Evolutionary conservation across 768 basidiomycete genomes (phyloP), one percentile per base, ranked within the genome.

Genomic region (Pleurotus ostreatus): DNA sequence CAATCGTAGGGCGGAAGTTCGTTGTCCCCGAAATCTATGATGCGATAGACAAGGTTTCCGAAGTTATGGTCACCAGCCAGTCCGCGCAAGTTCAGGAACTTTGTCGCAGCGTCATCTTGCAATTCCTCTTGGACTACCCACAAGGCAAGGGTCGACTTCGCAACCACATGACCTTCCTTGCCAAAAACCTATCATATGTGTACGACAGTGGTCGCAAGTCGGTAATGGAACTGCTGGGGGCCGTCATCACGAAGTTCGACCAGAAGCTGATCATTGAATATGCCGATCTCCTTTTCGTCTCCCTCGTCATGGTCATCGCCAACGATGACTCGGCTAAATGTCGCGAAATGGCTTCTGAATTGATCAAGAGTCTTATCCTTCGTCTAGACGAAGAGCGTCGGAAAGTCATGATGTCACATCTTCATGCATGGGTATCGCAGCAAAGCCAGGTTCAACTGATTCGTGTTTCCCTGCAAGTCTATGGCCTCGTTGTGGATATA

Each of bases 1-100:
- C 94, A 22, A 93, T 98, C 61, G 86, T 98, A 13, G 81, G 88
- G 4, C 85, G 95, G 30, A 92, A 91, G 66, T 90, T 98, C 60
- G 86, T 98, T 30, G 92, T 96, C 0, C 92, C 92, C 0, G 97
- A 98, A 70, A 88, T 99, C 51, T 99, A 99, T 72, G 95, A 98
- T 68, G 72, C 95, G 37, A 98, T 99, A 95, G 92, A 92, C 58
- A 85, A 86, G 57, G 86, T 98, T 18, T 86, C 93, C 2, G 88
- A 93, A 61, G 83, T 96, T 62, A 86, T 97, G 79, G 92, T 99
- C 40, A 95, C 94, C 9, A 94, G 83, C 61, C 96, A 98, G 69
- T 94, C 95, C 2, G 70, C 84, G 0, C 87, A 89, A 62, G 92
- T 96, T 6, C 95, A 95, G 66, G 94, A 97, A 67, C 83, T 91